Evolutionary conservation across 2,329 filamentous ascomycete species (phyloP), one percentile per base, ranked within the genome.

Genomic region (Mycosphaerella arachidis): DNA sequence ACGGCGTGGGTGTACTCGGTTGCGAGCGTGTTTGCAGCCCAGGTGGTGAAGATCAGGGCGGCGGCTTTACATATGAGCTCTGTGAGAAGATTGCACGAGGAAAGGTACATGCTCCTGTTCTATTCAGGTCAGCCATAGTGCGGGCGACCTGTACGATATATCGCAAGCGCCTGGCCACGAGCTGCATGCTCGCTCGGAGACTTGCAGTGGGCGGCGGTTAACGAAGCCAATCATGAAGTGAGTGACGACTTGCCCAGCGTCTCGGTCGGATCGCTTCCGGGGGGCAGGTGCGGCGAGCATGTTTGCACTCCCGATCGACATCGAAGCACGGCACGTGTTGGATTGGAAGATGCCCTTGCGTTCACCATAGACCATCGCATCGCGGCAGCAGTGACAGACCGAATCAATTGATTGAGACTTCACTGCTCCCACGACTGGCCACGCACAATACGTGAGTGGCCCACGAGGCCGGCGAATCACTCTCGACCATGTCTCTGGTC

Each of bases 401-500:
- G 24, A 24, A 27, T 20, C 8, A 27, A 13, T 18, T 31, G 48
- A 20, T 48, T 55, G 48, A 33, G 31, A 51, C 20, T 43, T 10
- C 33, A 40, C 35, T 12, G 4, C 16, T 24, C 16, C 35, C 53
- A 7, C 27, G 18, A 55, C 53, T 18, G 27, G 13, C 31, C 33
- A 48, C 48, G 40, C 48, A 55, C 31, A 30, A 56, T 30, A 29
- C 27, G 12, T 1, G 8, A 10, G 7, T 51, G 51, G 59, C 62
- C 62, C 45, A 29, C 37, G 59, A 53, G 60, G 58, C 58, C 61
- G 60, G 20, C 37, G 31, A 54, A 24, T 37, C 27, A 24, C 4
- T 31, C 56, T 20, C 50, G 57, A 67, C 56, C 71, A 90, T 91
- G 87, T 90, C 87, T 70, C 83, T 96, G 77, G 80, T 84, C 72